Evolutionary conservation across 208 protist genomes (phyloP).

Genomic region (Crithidia acanthocephali): DNA sequence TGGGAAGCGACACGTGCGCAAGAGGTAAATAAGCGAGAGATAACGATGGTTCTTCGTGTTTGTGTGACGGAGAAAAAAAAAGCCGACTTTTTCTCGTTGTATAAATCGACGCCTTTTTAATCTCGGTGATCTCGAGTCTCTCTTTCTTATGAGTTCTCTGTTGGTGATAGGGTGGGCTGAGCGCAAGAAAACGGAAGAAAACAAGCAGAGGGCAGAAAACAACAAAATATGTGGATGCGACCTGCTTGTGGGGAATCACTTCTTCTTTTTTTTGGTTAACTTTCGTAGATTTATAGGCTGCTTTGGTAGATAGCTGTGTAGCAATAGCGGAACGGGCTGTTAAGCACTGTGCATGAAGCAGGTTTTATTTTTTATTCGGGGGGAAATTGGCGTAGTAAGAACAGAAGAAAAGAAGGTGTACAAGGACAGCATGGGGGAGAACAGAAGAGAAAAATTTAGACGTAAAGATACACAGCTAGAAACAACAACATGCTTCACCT

Average conservation of each 20-base stretch:
- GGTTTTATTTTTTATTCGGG: too few species aligned
- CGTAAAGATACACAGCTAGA: too few species aligned
- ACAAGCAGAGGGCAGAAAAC: neutral
- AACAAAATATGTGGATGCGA: neutral
- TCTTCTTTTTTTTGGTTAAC: conserved; percentile 3
- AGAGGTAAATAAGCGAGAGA: too few species aligned
- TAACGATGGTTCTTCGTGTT: too few species aligned
- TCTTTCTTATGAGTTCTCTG: neutral
- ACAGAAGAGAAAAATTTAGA: neutral
- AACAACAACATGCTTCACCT: too few species aligned
- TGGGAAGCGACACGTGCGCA: too few species aligned
- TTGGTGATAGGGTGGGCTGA: neutral
- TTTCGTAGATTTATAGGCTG: conserved; percentile 2
- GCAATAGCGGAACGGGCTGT: conserved; percentile 12
- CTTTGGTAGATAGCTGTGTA: conserved; percentile 9
- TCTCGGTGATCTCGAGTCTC: too few species aligned
- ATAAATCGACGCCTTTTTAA: too few species aligned
- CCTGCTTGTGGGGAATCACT: neutral
- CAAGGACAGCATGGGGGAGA: neutral
- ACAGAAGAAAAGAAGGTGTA: conserved; percentile 7
- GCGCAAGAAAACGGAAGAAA: neutral
- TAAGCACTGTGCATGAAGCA: conserved; percentile 6
- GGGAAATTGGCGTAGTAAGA: too few species aligned
- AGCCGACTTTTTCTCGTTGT: too few species aligned
- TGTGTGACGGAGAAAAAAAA: too few species aligned